A percentile compares a stretch with the other conserved stretches of the same genome.
Evolutionary conservation across 106 monocot genomes (phyloP).

Genomic region (Dendrobium huoshanense): DNA sequence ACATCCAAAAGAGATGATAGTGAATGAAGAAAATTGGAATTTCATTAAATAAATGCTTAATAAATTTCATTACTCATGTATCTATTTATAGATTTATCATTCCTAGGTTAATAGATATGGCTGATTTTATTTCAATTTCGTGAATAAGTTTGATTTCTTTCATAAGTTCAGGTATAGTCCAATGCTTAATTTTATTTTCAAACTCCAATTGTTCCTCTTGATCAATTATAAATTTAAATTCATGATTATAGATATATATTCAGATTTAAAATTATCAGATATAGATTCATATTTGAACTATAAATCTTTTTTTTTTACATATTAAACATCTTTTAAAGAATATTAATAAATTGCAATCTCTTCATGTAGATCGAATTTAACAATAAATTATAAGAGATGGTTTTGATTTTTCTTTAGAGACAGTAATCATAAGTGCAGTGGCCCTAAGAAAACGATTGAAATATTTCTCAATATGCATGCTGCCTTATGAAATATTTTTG

Average conservation of each 20-base stretch:
- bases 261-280: not conserved
- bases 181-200: not conserved
- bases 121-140: not conserved
- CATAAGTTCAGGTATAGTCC: not conserved
- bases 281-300: not conserved
- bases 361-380: not conserved
- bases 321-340: not conserved
- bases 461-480: not conserved
- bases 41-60: not conserved
- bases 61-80: not conserved
- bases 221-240: not conserved
- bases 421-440: not conserved
- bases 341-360: not conserved
- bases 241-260: not conserved
- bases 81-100: slow-evolving; percentile 1
- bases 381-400: not conserved
- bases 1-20: not conserved
- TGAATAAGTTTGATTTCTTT: not conserved
- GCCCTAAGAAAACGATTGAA: not conserved
- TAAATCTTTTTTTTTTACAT: not conserved
- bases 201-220: not conserved
- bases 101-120: not conserved
- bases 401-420: no score
- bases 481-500: not conserved
- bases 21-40: not conserved